A percentile compares a stretch with the other conserved stretches of the same genome.
Conservation (phyloP, 2,329 filamentous ascomycete species). For the Penicillium rolfsii region DNA sequence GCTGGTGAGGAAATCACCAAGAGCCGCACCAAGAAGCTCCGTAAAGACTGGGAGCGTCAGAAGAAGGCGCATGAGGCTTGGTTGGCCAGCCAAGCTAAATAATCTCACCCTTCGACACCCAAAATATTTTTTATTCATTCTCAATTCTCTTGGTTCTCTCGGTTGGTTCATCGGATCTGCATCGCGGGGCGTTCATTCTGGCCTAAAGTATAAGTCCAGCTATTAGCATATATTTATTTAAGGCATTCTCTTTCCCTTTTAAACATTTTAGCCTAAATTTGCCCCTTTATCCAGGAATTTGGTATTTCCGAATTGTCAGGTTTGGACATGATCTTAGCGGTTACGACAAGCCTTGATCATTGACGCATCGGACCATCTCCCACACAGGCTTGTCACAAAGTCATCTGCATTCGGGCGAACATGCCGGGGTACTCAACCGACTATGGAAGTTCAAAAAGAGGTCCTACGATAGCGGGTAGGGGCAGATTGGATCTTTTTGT, state of each 20-base stretch:
- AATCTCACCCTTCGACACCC: conserved; percentile 6
- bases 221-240: background rate
- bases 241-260: background rate
- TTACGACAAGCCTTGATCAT: background rate
- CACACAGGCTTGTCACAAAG: background rate
- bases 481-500: no score
- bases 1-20: conserved; percentile 82
- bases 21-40: conserved; percentile 76
- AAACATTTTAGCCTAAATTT: conserved; percentile 3
- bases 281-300: background rate
- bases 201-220: background rate
- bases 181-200: conserved; percentile 27
- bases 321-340: background rate
- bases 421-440: background rate
- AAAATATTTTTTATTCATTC: conserved; percentile 9
- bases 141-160: conserved; percentile 2
- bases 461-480: no score
- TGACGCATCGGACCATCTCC: background rate
- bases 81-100: conserved; percentile 31
- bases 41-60: conserved; percentile 88
- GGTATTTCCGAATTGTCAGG: background rate
- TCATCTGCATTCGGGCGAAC: no score
- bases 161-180: conserved; percentile 17
- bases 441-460: background rate
- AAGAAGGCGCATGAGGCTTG: conserved; percentile 63